phyloP scores from a whole-genome alignment of 306 rosid species.

The Casuarina glauca region DNA sequence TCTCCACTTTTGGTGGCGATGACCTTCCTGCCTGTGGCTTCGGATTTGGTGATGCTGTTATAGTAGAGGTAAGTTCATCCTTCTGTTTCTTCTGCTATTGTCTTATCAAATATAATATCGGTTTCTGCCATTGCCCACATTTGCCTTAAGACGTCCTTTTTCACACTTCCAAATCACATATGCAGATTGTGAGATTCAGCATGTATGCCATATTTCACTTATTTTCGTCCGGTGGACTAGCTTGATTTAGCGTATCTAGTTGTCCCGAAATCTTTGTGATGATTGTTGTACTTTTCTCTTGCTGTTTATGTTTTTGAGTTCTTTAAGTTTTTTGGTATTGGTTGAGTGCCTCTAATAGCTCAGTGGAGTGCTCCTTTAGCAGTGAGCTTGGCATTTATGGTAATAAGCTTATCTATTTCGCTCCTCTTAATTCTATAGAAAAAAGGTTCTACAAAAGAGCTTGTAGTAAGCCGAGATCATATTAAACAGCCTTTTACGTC shows the following conservation, averaged over 20 bases:
- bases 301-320: neutral
- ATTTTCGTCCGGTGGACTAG: neutral
- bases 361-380: neutral
- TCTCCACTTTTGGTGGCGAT: constrained; percentile 93
- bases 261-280: neutral
- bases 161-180: neutral
- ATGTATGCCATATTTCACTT: neutral
- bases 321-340: neutral
- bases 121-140: neutral
- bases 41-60: constrained; percentile 98
- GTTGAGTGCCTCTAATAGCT: constrained; percentile 1
- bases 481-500: neutral
- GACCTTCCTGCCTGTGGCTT: constrained; percentile 94
- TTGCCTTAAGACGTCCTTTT: neutral
- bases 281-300: neutral
- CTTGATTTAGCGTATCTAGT: neutral
- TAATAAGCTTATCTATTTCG: neutral
- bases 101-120: neutral
- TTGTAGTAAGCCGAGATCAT: neutral
- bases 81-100: neutral
- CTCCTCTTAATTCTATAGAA: neutral
- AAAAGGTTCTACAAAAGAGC: neutral
- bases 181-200: neutral
- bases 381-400: neutral
- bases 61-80: constrained; percentile 76